Base-by-base conservation (phyloP, 192 early-diverging fungal species). In the Chytriomyces hyalinus region DNA sequence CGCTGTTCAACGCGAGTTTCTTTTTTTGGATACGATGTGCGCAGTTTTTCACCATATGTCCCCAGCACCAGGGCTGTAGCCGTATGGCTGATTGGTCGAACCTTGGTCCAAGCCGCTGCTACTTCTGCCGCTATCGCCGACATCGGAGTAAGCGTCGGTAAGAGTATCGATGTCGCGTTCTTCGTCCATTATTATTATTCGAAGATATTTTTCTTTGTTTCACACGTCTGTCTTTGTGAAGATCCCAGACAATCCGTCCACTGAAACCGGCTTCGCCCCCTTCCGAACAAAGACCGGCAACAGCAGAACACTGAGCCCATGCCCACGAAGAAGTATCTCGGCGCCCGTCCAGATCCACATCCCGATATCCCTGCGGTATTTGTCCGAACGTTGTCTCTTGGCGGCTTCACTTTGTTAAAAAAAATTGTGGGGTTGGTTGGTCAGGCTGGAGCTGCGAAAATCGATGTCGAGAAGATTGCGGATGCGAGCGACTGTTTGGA, bases 361-460 rank as follows among this genome's bases (percentile, higher is more conserved):
- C 79, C 79, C 2, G 75, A 80, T 1, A 78, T 80, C 24, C 79
- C 79, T 3, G 57, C 79, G 15, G 79, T 80, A 60, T 50, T 17
- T 5, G 3, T 75, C 11, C 43, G 65, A 66, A 17, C 9, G 46
- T 0, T 47, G 22, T 61, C 24, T 26, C 24, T 60, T 60, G 59
- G 11, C 47, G 51, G 1, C 11, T 72, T 61, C 53, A 57, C 20
- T 57, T 57, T 15, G 11, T 15, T 20, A 13, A 59, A 59, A 17
- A 59, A 22, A 22, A 60, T 22, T 60, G 1, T 22, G 22, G 17
- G 22, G 36, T 5, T 20, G n/a, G n/a, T 0, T 0, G 11, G n/a
- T 1, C 10, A 73, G 57, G 60, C 51, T 6, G 50, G 51, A 11
- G 65, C 65, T 48, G 36, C 50, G 15, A 49, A 36, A 9, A 50